Conservation (phyloP, 2,329 filamentous ascomycete species). For the Aureobasidium zeae region DNA sequence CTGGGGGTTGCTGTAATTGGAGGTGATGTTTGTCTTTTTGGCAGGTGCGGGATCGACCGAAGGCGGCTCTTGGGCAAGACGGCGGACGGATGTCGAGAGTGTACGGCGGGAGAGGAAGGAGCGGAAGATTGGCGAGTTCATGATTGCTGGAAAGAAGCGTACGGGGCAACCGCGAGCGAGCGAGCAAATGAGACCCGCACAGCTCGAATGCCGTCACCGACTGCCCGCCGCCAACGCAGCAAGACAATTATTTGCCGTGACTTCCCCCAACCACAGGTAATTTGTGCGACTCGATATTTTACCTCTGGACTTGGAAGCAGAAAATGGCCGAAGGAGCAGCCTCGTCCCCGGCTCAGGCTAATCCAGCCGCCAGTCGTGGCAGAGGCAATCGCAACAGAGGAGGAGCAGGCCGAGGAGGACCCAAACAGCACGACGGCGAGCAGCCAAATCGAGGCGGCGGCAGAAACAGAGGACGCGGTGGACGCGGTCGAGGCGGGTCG, state of each 20-base stretch:
- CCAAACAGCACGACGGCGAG: conserved; percentile 27
- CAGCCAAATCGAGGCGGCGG: conserved; percentile 23
- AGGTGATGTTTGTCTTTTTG: conserved; percentile 8
- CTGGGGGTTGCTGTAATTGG: conserved; percentile 16
- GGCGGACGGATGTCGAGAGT: conserved; percentile 2
- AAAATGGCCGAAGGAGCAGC: conserved; percentile 16
- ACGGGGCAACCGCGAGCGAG: too few species aligned
- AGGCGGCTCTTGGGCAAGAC: conserved; percentile 6
- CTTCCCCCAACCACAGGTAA: too few species aligned
- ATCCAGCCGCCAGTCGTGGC: conserved; percentile 12
- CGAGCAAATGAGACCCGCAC: too few species aligned
- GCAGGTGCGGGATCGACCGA: conserved; percentile 9
- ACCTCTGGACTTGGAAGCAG: not conserved
- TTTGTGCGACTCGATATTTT: too few species aligned
- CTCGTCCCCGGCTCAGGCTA: not conserved
- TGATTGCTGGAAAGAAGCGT: conserved; percentile 15
- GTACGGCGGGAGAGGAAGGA: not conserved
- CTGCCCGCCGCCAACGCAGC: too few species aligned
- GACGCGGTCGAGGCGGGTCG: conserved; percentile 31
- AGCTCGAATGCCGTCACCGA: too few species aligned
- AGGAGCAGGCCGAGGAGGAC: conserved; percentile 28
- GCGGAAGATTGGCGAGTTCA: conserved; percentile 1
- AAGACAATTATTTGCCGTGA: too few species aligned
- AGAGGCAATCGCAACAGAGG: conserved; percentile 30
- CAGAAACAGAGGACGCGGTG: conserved; percentile 22